Evolutionary conservation across 1,284 basidiomycete species (phyloP), one percentile per base, ranked within the genome.

Genomic region (Apiotrichum gamsii): DNA sequence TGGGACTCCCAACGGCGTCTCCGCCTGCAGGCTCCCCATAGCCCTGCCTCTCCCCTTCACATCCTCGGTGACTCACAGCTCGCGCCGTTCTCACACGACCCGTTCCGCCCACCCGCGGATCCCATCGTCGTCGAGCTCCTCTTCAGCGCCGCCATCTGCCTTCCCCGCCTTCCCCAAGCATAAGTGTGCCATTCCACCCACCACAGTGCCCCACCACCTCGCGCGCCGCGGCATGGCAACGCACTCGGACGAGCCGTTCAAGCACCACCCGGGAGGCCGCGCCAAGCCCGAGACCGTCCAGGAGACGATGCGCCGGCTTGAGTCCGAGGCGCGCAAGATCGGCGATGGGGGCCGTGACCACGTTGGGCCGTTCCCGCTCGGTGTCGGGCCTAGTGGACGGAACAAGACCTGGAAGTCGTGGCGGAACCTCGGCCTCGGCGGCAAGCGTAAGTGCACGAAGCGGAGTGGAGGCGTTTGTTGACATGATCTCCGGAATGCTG

Each of bases 351-450:
- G 47, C 13, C 53, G 52, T 37, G 68, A 70, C n/a, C 54, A 51
- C 20, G 82, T 85, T 16, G 89, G 89, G 0, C 88, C 89, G 23
- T 90, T 93, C 61, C 82, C 82, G 52, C 77, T 91, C 2, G 87
- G 87, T 4, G 76, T 87, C 38, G 79, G 76, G 77, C 8, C 70
- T 76, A 51, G 76, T 74, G 58, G 79, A 70, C 47, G 80, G 77
- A 44, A 77, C 32, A 66, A 66, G 53, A 56, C 61, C 5, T 72
- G 75, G 64, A 70, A 67, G 51, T 54, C 58, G 57, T 95, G 90
- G 90, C 82, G 81, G 21, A 84, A 95, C 60, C 73, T 95, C 40
- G 84, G 79, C 52, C 77, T 83, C 2, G 77, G 81, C 25, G 89
- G 89, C 41, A 95, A 94, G 77, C 79, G 90, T 87, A 65, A 59